Base-by-base conservation (phyloP, 345 rosid genomes). In the Isatis tinctoria region DNA sequence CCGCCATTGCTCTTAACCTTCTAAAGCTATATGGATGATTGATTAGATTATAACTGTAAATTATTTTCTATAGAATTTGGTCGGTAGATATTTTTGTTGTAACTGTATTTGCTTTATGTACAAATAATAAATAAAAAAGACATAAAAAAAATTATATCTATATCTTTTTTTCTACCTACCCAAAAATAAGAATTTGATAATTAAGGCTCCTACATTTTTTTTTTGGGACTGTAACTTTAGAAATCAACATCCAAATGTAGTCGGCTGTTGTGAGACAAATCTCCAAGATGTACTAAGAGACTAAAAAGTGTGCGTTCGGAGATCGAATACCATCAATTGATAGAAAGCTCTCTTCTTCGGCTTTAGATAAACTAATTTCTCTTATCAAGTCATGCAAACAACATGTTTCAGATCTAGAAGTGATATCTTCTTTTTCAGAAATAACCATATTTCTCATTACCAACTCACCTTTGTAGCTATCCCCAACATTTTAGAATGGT, bases 391-490 rank as follows among this genome's bases (percentile, higher is more conserved):
- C 80, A 60, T 80, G 72, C 63, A 74, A 18, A 18, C 2, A 1
- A 10, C 53, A 48, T 18, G 5, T 48, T 18, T 9, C 12, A 0
- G 0, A 56, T 37, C 45, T 74, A 2, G 4, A 24, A 32, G 49
- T 68, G 13, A 1, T 3, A 16, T 13, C 0, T 2, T 58, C 32
- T 58, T 64, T 18, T 32, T 62, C 16, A 0, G 78, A 80, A 65
- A 70, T 41, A 56, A 86, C 72, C 81, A 84, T 73, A 1, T 75
- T 70, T 66, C 84, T 73, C 14, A 57, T 60, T 1, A 60, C 64
- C 47, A 86, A 65, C 59, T 81, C 80, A 7, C 24, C 54, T 20
- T 84, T n/a, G 56, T 73, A 77, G 22, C 6, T 41, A 10, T 41
- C 18, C 14, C 17, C 45, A 40, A 40, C 45, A n/a, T 41, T 17